Evolutionary conservation across 352 stramenopile genomes (phyloP).

Genomic region (Globisporangium uncinulatum): DNA sequence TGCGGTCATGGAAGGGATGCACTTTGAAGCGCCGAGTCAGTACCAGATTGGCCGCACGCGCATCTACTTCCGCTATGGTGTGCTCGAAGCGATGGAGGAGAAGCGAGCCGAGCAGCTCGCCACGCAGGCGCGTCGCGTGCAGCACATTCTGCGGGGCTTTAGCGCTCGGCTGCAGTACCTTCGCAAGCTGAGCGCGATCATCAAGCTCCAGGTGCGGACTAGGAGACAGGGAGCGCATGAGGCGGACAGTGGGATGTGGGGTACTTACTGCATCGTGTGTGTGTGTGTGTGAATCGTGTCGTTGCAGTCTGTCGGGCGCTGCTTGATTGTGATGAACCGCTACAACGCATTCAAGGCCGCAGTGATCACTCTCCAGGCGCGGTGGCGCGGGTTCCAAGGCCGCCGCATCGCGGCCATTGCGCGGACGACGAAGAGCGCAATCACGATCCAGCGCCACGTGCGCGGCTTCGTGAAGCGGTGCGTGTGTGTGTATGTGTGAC

Average conservation of each 20-base stretch:
- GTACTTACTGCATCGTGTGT: too few relatives aligned
- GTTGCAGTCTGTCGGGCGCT: constrained; percentile 61
- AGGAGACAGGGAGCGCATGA: too few relatives aligned
- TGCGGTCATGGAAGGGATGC: constrained; percentile 75
- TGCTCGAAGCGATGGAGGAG: constrained; percentile 85
- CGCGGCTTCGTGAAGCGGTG: constrained; percentile 61
- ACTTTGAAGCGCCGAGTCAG: constrained; percentile 55
- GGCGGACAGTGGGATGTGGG: too few relatives aligned
- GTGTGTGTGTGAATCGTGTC: not conserved
- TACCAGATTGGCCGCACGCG: constrained; percentile 84
- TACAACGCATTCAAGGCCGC: constrained; percentile 78
- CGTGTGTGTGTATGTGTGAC: too few relatives aligned
- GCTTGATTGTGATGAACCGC: constrained; percentile 73
- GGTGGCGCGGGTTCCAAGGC: constrained; percentile 64
- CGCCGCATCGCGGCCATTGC: constrained; percentile 63
- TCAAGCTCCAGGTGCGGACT: constrained; percentile 75
- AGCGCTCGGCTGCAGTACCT: constrained; percentile 71
- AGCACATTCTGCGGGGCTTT: constrained; percentile 76
- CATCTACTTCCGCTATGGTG: constrained; percentile 82
- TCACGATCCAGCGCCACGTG: constrained; percentile 81
- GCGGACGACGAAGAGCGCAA: constrained; percentile 73
- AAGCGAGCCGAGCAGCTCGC: constrained; percentile 80
- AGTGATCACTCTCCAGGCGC: constrained; percentile 53
- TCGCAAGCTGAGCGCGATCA: constrained; percentile 64
- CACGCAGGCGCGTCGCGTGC: constrained; percentile 67